Conservation (phyloP, 2,329 filamentous ascomycete species). For the Ophiostoma sp. region DNA sequence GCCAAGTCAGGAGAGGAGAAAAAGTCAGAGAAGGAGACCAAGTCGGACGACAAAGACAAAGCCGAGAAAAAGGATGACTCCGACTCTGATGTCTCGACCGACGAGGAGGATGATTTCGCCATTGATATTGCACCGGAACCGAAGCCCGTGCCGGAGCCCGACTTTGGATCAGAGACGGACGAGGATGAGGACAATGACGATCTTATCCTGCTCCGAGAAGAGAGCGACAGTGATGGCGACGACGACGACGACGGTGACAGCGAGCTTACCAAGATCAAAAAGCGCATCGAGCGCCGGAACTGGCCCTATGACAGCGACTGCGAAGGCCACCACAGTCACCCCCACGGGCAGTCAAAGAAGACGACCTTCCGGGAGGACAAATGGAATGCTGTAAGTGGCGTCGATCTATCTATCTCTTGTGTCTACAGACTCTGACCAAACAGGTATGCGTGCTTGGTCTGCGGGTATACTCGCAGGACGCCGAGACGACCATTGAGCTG, state of each 20-base stretch:
- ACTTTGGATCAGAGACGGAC: constrained; percentile 14
- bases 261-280: background rate
- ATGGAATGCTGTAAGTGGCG: constrained; percentile 18
- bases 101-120: background rate
- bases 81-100: background rate
- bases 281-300: background rate
- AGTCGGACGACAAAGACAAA: background rate
- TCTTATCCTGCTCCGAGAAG: background rate
- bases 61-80: background rate
- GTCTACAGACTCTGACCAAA: background rate
- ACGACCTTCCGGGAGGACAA: constrained; percentile 6
- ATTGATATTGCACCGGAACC: constrained; percentile 16
- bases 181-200: constrained; percentile 5
- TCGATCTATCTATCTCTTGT: background rate
- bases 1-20: background rate
- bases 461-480: constrained; percentile 19
- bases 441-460: constrained; percentile 18
- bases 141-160: constrained; percentile 16
- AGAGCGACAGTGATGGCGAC: constrained; percentile 13
- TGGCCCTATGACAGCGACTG: background rate
- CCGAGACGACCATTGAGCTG: constrained; percentile 10
- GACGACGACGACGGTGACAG: constrained; percentile 15
- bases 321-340: background rate
- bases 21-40: background rate
- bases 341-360: background rate